Evolutionary conservation across 2,329 filamentous ascomycete species (phyloP), one percentile per base, ranked within the genome.

Genomic region (Fusarium sp.): DNA sequence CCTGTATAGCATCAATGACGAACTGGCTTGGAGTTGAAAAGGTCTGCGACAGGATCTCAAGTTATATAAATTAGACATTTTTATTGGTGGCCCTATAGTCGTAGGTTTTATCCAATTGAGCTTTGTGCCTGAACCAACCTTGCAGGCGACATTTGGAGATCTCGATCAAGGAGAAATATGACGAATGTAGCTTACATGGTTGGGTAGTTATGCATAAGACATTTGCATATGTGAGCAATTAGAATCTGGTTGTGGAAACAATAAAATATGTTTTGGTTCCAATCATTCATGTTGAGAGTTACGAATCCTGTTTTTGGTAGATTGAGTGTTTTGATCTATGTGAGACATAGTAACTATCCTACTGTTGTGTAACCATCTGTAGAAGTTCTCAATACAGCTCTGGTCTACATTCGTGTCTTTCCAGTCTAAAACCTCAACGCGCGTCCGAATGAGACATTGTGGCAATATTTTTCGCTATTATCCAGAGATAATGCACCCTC

Each of bases 1-100:
- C 33, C 49, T 49, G 45, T 33, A 68, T 39, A 45, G 45, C 49
- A 51, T 67, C 64, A 65, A 64, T 60, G 52, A 60, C 41, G 58
- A 60, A 43, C 41, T 18, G n/a, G 10, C 13, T 37, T 31, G 29
- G 10, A 21, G 31, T 35, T 17, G 14, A 35, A 14, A 23, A 41
- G 29, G 29, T 55, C 27, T 66, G 25, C 14, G 17, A 27, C n/a
- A 29, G 17, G 17, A 13, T 48, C 21, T 37, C 21, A 11, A 11
- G 33, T 20, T 20, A 15, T n/a, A n/a, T 17, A 43, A 31, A 36
- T 27, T 18, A 13, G 3, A 36, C 11, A 23, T 5, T 21, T 4
- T 13, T 4, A 42, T 36, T 47, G 39, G 45, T 27, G 40, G n/a
- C 59, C 37, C n/a, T 54, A 46, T 42, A 14, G 1, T 15, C 36